Evolutionary conservation across 345 rosid genomes (phyloP).

Genomic region (Dipteronia sinensis): DNA sequence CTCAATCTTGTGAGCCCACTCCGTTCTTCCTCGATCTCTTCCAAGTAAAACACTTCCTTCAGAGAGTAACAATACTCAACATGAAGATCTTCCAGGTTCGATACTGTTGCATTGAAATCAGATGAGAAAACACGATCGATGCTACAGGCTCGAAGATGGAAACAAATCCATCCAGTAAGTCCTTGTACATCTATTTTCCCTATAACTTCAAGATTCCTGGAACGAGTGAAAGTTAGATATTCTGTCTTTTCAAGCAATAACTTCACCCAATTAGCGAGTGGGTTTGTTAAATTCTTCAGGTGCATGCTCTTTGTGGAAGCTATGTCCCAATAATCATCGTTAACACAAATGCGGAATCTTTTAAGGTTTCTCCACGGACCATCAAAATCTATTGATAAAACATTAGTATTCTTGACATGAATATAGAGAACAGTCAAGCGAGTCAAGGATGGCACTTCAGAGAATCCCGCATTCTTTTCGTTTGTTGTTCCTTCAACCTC

Average conservation of each 20-base stretch:
- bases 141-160: slow-evolving; percentile 12
- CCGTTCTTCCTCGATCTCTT: neutral
- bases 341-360: slow-evolving; percentile 11
- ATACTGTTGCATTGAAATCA: neutral
- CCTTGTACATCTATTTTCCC: neutral
- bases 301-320: slow-evolving; percentile 8
- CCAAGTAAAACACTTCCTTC: slow-evolving; percentile 10
- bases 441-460: slow-evolving; percentile 22
- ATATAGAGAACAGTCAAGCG: slow-evolving; percentile 20
- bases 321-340: slow-evolving; percentile 15
- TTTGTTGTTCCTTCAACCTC: slow-evolving; percentile 13
- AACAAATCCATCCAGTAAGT: neutral
- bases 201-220: neutral
- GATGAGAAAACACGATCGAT: neutral
- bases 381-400: slow-evolving; percentile 5
- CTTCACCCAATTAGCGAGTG: neutral
- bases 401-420: neutral
- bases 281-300: slow-evolving; percentile 7
- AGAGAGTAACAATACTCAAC: slow-evolving; percentile 15
- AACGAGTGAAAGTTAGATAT: slow-evolving; percentile 4
- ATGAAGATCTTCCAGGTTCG: neutral
- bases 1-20: neutral
- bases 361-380: slow-evolving; percentile 9
- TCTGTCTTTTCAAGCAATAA: neutral
- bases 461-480: slow-evolving; percentile 14